phyloP scores from a whole-genome alignment of 2,329 filamentous ascomycete species.

The Paraphoma chrysanthemicola region DNA sequence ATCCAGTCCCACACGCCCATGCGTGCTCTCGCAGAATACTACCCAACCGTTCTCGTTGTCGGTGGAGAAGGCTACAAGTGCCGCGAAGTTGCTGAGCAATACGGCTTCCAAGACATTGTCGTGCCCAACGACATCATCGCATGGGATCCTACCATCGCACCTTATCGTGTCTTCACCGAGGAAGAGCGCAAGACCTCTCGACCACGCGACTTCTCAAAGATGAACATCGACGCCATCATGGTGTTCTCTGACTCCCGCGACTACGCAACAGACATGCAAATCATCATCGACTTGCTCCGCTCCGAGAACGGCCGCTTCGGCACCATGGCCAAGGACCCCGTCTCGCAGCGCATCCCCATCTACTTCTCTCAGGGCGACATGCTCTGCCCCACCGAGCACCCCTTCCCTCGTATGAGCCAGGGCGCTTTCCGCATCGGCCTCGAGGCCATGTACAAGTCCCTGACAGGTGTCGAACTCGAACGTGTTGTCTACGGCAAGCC shows the following conservation, averaged over 20 bases:
- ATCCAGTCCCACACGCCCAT: conserved; percentile 81
- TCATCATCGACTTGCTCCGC: conserved; percentile 76
- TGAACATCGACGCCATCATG: conserved; percentile 76
- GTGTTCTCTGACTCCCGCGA: conserved; percentile 78
- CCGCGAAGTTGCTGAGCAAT: conserved; percentile 74
- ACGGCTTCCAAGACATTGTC: conserved; percentile 76
- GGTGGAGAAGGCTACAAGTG: conserved; percentile 79
- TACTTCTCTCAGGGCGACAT: conserved; percentile 74
- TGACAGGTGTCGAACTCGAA: conserved; percentile 74
- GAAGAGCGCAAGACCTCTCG: conserved; percentile 71
- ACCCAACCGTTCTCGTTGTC: conserved; percentile 76
- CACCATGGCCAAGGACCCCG: conserved; percentile 71
- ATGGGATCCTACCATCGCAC: conserved; percentile 72
- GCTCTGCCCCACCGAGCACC: conserved; percentile 66
- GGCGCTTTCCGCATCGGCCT: conserved; percentile 78
- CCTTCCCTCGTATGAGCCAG: conserved; percentile 73
- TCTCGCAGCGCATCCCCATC: conserved; percentile 72
- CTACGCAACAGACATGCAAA: conserved; percentile 77
- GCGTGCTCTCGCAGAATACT: conserved; percentile 78
- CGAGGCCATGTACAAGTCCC: conserved; percentile 75
- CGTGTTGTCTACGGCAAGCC: conserved; percentile 80
- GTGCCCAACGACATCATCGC: conserved; percentile 77
- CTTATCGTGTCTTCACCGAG: conserved; percentile 71
- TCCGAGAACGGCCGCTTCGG: conserved; percentile 71
- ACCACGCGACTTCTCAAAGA: conserved; percentile 74